Evolutionary conservation across 1,139 yeast species (phyloP).

Genomic region (Cylindricascospora bacillispora): DNA sequence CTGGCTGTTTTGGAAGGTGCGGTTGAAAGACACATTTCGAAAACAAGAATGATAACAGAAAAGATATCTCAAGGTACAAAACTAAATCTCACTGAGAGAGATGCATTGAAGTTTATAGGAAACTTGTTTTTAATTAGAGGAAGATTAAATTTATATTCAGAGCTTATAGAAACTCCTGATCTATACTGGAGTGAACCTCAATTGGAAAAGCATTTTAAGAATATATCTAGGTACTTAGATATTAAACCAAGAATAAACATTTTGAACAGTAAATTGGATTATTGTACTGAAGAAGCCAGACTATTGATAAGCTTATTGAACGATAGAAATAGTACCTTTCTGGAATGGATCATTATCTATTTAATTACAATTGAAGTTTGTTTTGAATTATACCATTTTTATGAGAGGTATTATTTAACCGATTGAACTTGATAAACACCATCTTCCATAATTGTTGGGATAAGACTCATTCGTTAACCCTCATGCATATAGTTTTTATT

Average conservation of each 20-base stretch:
- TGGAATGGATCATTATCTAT: conserved; percentile 81
- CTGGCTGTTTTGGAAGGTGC: conserved; percentile 65
- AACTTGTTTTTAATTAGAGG: conserved; percentile 64
- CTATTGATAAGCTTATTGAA: conserved; percentile 63
- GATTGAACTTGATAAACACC: too few species aligned
- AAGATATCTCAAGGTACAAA: conserved; percentile 50
- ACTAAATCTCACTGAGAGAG: conserved; percentile 46
- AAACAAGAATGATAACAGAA: conserved; percentile 55
- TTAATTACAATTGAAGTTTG: conserved; percentile 75
- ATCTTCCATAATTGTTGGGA: too few species aligned
- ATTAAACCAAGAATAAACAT: conserved; percentile 66
- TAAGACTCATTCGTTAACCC: too few species aligned
- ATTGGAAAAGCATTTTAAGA: conserved; percentile 59
- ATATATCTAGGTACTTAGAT: conserved; percentile 60
- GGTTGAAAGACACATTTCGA: conserved; percentile 50
- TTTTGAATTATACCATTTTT: conserved; percentile 59
- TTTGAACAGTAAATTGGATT: conserved; percentile 72
- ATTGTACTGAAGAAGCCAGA: conserved; percentile 79
- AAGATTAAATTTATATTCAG: conserved; percentile 73
- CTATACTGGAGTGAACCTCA: conserved; percentile 87
- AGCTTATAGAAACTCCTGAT: conserved; percentile 84
- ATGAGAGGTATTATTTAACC: conserved; percentile 7
- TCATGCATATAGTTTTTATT: too few species aligned
- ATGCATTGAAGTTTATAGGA: conserved; percentile 61
- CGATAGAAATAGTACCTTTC: conserved; percentile 61